These are phyloP conservation scores for Neofusicoccum cordaticola DNA, from an alignment of 2,329 filamentous ascomycete species.

Conservation along the genomic window DNA sequence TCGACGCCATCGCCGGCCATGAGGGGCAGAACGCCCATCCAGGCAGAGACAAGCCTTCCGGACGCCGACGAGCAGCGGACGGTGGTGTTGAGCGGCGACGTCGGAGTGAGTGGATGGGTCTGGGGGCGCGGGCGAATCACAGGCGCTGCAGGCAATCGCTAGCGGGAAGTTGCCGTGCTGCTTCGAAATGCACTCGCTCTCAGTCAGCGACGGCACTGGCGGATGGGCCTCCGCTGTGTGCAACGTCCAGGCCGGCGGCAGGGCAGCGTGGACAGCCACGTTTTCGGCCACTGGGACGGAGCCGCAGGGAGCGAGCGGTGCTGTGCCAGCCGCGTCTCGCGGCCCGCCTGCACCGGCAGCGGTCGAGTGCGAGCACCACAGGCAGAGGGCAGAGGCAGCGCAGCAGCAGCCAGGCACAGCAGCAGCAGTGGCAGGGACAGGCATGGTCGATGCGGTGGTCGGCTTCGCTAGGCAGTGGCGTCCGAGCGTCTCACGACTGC, in stretches of 20 bases:
- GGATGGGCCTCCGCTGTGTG: too few species aligned
- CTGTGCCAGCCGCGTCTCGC: not conserved
- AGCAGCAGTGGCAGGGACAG: too few species aligned
- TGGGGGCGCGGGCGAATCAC: not conserved
- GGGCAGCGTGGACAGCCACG: not conserved
- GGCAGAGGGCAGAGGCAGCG: not conserved
- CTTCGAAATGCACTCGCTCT: not conserved
- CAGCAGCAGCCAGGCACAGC: not conserved
- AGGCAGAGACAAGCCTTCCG: not conserved
- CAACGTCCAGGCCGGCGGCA: too few species aligned
- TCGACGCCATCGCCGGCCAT: not conserved
- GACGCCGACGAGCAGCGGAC: not conserved
- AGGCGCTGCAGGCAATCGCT: not conserved
- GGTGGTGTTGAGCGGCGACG: constrained; percentile 3
- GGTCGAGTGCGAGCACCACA: too few species aligned
- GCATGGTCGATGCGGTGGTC: constrained; percentile 10
- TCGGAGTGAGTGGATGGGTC: not conserved
- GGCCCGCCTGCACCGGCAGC: too few species aligned
- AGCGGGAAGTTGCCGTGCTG: not conserved
- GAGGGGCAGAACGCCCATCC: not conserved
- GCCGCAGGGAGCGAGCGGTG: not conserved
- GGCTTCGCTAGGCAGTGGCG: not conserved
- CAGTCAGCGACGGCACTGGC: too few species aligned
- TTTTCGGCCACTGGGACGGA: not conserved
- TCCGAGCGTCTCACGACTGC: not conserved